Evolutionary conservation across 2,329 filamentous ascomycete genomes (phyloP).

Genomic region (Colletotrichum noveboracense): DNA sequence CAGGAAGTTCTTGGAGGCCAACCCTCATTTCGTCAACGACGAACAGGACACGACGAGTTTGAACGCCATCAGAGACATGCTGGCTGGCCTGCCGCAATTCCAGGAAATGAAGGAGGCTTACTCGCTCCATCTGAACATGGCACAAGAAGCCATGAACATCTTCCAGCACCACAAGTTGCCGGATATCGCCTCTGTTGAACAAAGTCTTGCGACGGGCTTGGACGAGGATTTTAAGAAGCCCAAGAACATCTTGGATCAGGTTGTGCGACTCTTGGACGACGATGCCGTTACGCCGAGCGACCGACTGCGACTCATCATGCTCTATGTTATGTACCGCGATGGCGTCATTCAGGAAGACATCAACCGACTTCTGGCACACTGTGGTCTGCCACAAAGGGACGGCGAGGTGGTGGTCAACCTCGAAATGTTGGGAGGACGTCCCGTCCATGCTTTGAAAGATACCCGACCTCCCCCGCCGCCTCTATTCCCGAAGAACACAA

Average conservation of each 20-base stretch:
- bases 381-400: conserved; percentile 76
- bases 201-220: conserved; percentile 87
- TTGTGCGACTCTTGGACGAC: conserved; percentile 89
- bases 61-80: conserved; percentile 95
- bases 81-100: conserved; percentile 92
- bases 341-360: conserved; percentile 86
- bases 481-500: conserved; percentile 73
- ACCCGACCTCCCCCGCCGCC: conserved; percentile 67
- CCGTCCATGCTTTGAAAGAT: conserved; percentile 73
- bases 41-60: conserved; percentile 74
- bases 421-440: conserved; percentile 79
- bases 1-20: conserved; percentile 86
- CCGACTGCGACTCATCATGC: conserved; percentile 81
- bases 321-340: conserved; percentile 86
- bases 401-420: conserved; percentile 78
- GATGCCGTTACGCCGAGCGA: conserved; percentile 74
- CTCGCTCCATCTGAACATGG: conserved; percentile 94
- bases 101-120: conserved; percentile 96
- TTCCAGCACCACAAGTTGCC: conserved; percentile 86
- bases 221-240: conserved; percentile 93
- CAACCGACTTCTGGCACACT: conserved; percentile 82
- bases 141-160: conserved; percentile 93
- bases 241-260: conserved; percentile 84
- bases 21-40: conserved; percentile 88
- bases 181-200: conserved; percentile 87